Evolutionary conservation across 2,329 filamentous ascomycete species (phyloP), one percentile per base, ranked within the genome.

Genomic region (Paraphaeosphaeria sporulosa): DNA sequence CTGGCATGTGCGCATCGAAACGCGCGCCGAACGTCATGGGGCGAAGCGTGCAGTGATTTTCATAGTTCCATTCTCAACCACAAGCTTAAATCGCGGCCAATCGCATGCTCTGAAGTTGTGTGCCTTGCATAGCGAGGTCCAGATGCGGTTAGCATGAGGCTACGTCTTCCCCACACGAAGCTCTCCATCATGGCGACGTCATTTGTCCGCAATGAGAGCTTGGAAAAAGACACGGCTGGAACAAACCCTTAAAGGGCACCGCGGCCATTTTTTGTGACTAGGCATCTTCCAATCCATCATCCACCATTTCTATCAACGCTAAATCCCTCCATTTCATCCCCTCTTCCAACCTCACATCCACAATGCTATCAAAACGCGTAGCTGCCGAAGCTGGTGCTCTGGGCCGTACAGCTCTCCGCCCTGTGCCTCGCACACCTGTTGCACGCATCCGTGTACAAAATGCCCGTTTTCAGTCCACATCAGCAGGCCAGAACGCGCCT

Each of bases 301-400:
- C 23, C 10, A 32, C 15, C n/a, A n/a, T n/a, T n/a, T 21, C 36
- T 3, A 32, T 34, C 23, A 32, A 17, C 34, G 1, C 25, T 32
- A 23, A 54, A 42, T 44, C 19, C 21, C 17, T 32, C 23, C 30
- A 32, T 17, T 34, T 32, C 51, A 21, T 43, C 51, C 21, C 12
- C 17, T 32, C 13, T 17, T 4, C 40, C 21, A 13, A n/a, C 23
- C 12, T 19, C 38, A 43, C 50, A 36, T 38, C 19, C 52, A 56
- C 46, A 4, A 76, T 76, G 74, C 62, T 76, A 51, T 72, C 72
- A 44, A 75, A 71, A 73, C 71, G 74, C 63, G 64, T 70, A 55
- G 67, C 71, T 40, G 71, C 74, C 32, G 73, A 73, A 61, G 71
- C 73, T 17, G 66, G 69, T 58, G 67, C 65, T 50, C 68, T 69